Percentiles rank a stretch among this genome's conserved stretches.
Conservation (phyloP, 495 filamentous ascomycete genomes). For the Xylaria grammica region DNA sequence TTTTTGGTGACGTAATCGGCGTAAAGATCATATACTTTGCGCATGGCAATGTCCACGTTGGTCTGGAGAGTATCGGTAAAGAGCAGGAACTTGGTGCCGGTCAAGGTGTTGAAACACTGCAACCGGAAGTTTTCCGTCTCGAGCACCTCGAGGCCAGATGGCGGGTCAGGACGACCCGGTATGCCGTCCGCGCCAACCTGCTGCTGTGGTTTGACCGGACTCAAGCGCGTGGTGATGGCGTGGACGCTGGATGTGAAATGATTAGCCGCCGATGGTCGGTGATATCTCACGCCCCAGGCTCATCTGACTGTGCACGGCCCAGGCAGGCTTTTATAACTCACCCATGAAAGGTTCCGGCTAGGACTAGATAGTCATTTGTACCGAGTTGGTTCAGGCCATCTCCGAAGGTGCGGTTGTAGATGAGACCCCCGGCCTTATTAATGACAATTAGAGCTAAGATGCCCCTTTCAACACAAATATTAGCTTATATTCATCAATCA, state of each 20-base stretch:
- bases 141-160: conserved; percentile 83
- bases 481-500: conserved; percentile 14
- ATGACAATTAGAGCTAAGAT: conserved; percentile 95
- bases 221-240: conserved; percentile 84
- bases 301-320: conserved; percentile 7
- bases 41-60: conserved; percentile 81
- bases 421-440: conserved; percentile 95
- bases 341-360: conserved; percentile 99
- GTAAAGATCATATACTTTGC: conserved; percentile 91
- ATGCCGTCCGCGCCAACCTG: conserved; percentile 50
- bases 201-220: conserved; percentile 58
- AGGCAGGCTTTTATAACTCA: conserved; percentile 38
- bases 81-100: conserved; percentile 92
- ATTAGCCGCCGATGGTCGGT: background rate
- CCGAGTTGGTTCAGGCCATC: conserved; percentile 80
- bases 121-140: conserved; percentile 91
- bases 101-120: conserved; percentile 92
- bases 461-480: conserved; percentile 62
- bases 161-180: conserved; percentile 58
- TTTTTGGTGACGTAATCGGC: conserved; percentile 99
- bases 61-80: conserved; percentile 92
- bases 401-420: conserved; percentile 94
- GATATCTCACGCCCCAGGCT: background rate
- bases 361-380: conserved; percentile 93
- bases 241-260: conserved; percentile 65